A percentile compares a stretch with the other conserved stretches of the same genome.
These are phyloP conservation scores for Phytomonas serpens DNA, from an alignment of 208 protist genomes.

Conservation along the genomic window DNA sequence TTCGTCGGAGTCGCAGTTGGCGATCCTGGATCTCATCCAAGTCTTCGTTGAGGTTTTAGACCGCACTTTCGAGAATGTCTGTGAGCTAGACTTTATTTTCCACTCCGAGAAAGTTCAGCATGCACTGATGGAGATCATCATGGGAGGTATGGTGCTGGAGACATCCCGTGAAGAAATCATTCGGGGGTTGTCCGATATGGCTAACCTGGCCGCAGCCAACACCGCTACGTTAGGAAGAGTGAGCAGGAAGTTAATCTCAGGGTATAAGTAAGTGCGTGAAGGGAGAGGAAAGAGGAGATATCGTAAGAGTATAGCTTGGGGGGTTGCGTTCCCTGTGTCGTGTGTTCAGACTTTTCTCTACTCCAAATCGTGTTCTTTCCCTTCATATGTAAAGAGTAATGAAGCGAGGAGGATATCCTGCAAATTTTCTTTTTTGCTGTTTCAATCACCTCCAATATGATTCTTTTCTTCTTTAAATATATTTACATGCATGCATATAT, in stretches of 20 bases:
- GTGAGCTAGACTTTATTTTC: constrained; percentile 98
- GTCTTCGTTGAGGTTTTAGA: constrained; percentile 97
- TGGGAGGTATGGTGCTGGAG: constrained; percentile 97
- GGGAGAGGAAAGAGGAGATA: constrained; percentile 14
- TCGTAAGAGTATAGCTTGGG: background rate
- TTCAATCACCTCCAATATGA: background rate
- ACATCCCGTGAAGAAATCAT: constrained; percentile 92
- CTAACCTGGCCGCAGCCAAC: constrained; percentile 11
- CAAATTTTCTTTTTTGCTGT: background rate
- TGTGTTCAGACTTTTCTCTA: background rate
- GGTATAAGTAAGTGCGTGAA: constrained; percentile 3
- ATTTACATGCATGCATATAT: background rate
- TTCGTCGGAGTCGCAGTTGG: constrained; percentile 95
- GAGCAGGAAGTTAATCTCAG: constrained; percentile 1
- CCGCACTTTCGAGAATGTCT: constrained; percentile 97
- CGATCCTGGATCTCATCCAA: constrained; percentile 97
- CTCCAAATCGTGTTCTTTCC: too few species aligned
- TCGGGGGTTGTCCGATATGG: constrained; percentile 55
- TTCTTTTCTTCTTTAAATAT: background rate
- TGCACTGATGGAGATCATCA: constrained; percentile 96
- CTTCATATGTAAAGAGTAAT: background rate
- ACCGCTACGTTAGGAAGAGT: background rate
- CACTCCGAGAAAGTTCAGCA: constrained; percentile 97
- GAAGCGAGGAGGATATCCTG: background rate
- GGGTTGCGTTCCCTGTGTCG: background rate